Percentiles rank a stretch among this genome's conserved stretches.
Conservation (phyloP, 176 grass and related monocot genomes). For the Oropetium thomaeum region DNA sequence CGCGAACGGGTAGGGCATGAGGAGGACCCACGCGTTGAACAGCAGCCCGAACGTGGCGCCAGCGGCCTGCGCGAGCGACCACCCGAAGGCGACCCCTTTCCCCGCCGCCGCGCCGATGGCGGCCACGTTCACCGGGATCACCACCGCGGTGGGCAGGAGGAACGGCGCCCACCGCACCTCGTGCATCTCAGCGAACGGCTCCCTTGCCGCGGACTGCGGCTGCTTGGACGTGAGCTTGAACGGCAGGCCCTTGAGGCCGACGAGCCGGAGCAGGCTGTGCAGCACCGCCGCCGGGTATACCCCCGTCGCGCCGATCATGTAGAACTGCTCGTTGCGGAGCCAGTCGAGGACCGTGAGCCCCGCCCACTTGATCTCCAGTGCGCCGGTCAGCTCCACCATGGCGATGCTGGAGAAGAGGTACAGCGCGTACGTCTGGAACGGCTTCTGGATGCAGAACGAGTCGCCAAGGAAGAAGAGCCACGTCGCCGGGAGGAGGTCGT, state of each 20-base stretch:
- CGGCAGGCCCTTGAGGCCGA: too few relatives aligned
- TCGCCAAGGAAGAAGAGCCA: conserved; percentile 24
- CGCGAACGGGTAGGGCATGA: conserved; percentile 40
- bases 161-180: conserved; percentile 23
- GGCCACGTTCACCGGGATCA: conserved; percentile 24
- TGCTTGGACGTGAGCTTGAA: conserved; percentile 38
- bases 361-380: conserved; percentile 23
- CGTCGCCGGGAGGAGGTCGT: neutral
- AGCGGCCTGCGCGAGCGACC: conserved; percentile 42
- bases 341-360: conserved; percentile 23
- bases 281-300: conserved; percentile 25
- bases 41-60: conserved; percentile 27
- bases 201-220: conserved; percentile 22
- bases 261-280: too few relatives aligned
- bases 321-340: conserved; percentile 36
- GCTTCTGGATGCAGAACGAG: conserved; percentile 9
- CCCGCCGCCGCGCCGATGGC: conserved; percentile 33
- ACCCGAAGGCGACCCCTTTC: conserved; percentile 29
- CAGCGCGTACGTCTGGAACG: conserved; percentile 1
- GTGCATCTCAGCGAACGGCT: conserved; percentile 41
- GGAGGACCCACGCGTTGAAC: conserved; percentile 42
- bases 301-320: conserved; percentile 16
- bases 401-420: neutral
- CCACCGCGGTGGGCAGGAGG: conserved; percentile 35
- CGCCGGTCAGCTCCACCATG: conserved; percentile 28